Percentiles rank a stretch among this genome's conserved stretches.
Conservation (phyloP, 257 asterid genomes). For the Eustoma russellianum region DNA sequence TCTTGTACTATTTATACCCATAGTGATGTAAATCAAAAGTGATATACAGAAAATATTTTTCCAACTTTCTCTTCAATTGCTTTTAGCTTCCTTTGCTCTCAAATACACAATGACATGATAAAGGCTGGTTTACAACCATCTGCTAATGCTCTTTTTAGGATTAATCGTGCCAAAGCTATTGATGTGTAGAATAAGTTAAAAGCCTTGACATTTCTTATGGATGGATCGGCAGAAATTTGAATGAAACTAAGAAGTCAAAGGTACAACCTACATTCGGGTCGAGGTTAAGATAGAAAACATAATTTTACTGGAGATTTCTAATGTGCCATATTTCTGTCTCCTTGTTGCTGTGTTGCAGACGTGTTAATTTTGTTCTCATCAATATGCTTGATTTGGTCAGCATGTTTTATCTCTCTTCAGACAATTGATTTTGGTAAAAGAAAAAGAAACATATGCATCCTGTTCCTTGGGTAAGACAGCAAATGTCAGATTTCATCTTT, state of each 20-base stretch:
- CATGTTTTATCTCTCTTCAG: neutral
- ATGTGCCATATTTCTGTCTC: too few species aligned
- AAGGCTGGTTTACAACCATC: conserved; percentile 48
- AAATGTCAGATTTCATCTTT: neutral
- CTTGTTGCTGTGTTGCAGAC: neutral
- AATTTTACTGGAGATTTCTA: neutral
- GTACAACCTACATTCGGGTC: neutral
- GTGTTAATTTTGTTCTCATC: neutral
- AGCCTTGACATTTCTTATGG: neutral
- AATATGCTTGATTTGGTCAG: neutral
- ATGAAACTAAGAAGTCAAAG: neutral
- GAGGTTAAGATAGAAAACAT: neutral
- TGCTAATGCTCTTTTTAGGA: conserved; percentile 17
- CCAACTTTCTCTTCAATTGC: too few species aligned
- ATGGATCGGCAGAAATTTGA: neutral
- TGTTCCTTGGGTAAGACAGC: neutral
- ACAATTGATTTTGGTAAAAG: neutral
- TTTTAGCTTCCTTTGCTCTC: too few species aligned
- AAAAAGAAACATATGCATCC: too few species aligned
- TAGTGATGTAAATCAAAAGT: too few species aligned
- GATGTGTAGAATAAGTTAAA: neutral
- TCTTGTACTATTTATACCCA: too few species aligned
- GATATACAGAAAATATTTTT: too few species aligned
- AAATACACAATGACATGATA: too few species aligned
- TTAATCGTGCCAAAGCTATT: conserved; percentile 9